Conservation (phyloP, 2,329 filamentous ascomycete genomes). For the Aspergillus pseudoterreus region DNA sequence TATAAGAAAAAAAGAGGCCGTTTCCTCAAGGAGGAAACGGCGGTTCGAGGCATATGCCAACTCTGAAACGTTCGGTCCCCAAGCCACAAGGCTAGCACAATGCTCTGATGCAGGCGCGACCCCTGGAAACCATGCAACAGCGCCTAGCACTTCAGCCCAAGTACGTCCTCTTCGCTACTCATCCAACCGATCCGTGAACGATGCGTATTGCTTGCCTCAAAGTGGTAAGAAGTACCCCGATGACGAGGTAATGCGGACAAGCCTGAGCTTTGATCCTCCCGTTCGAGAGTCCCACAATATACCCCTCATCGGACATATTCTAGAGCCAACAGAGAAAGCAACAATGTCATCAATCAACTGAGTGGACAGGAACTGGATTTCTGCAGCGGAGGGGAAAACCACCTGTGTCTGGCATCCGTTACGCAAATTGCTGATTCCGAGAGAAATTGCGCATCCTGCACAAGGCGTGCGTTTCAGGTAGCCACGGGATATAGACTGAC, state of each 20-base stretch:
- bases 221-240: conserved; percentile 6
- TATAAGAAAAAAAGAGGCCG: conserved; percentile 38
- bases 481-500: conserved; percentile 14
- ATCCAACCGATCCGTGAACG: conserved; percentile 11
- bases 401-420: conserved; percentile 2
- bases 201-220: conserved; percentile 2
- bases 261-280: conserved; percentile 93
- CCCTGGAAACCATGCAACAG: neutral
- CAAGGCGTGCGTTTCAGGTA: neutral
- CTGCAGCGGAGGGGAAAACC: conserved; percentile 10
- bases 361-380: conserved; percentile 8
- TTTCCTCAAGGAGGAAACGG: conserved; percentile 27
- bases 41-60: conserved; percentile 17
- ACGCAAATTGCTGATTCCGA: neutral
- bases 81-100: conserved; percentile 3
- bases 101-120: neutral
- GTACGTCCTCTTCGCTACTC: conserved; percentile 14
- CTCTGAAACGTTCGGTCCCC: conserved; percentile 14
- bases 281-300: conserved; percentile 71
- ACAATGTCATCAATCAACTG: neutral
- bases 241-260: conserved; percentile 60
- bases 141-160: conserved; percentile 9
- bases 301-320: conserved; percentile 22
- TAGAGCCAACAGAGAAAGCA: neutral
- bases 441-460: neutral